Base-by-base conservation (phyloP, 2,329 filamentous ascomycete genomes). In the Scytalidium lignicola region DNA sequence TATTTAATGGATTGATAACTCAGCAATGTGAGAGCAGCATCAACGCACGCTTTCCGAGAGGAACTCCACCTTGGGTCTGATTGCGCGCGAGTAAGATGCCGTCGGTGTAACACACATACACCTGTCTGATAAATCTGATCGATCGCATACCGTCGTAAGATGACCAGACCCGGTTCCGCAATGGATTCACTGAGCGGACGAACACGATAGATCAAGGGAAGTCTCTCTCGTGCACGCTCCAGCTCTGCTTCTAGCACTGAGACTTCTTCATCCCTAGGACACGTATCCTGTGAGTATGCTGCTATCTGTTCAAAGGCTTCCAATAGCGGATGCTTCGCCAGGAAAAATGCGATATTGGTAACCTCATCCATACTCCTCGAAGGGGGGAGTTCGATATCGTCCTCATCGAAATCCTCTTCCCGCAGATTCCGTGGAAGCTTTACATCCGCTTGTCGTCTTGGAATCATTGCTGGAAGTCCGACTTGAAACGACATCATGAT, bases 391-490 rank as follows among this genome's bases (percentile, higher is more conserved):
- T 73, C 71, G 21, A 66, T 65, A 41, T 70, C 74, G 51, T 79
- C 67, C 61, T 81, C 75, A 53, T 73, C 72, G 55, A 87, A 84
- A 59, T 88, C 83, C 23, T 82, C 76, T 60, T 88, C 84, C 46
- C 78, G 72, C 28, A 87, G 62, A 62, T 87, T 86, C 23, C 73
- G 70, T n/a, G 83, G 83, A 19, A 80, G 63, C 1, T 72, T 67
- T 0, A 81, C 84, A 59, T 88, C 84, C 42, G 74, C 77, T 52
- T 86, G 82, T 28, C 80, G 75, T 20, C 74, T 72, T 51, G 80
- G 74, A 44, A 86, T 73, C 78, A 86, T 82, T 58, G 76, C 76
- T 2, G 84, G 84, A 46, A 87, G 69, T 1, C 83, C 83, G 51
- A 85, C 72, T 59, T 86, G 82, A 58, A 83, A 84, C 1, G 80